phyloP scores from a whole-genome alignment of 305 asterid species.

The Fraxinus greggii region DNA sequence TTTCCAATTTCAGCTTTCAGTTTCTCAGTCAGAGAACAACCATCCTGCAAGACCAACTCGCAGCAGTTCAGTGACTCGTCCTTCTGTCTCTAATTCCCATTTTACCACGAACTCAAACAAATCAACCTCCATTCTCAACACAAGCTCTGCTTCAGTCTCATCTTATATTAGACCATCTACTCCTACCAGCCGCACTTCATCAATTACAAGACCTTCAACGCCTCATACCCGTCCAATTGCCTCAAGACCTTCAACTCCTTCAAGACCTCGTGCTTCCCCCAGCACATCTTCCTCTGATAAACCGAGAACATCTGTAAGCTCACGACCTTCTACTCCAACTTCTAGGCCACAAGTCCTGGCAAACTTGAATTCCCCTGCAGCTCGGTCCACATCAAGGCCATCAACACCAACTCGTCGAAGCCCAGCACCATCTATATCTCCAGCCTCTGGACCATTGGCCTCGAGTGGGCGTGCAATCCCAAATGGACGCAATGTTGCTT shows the following conservation, averaged over 20 bases:
- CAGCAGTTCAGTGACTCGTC: constrained; percentile 81
- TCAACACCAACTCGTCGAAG: constrained; percentile 91
- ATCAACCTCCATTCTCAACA: constrained; percentile 69
- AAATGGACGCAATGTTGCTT: constrained; percentile 50
- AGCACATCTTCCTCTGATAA: constrained; percentile 57
- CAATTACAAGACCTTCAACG: constrained; percentile 75
- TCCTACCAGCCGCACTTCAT: constrained; percentile 67
- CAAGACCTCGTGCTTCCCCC: constrained; percentile 58
- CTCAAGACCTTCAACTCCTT: constrained; percentile 86
- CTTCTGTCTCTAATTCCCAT: constrained; percentile 73
- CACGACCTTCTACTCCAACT: constrained; percentile 97
- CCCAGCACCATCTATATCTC: constrained; percentile 57
- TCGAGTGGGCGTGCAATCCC: constrained; percentile 59
- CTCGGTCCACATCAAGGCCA: constrained; percentile 75
- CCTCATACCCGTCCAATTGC: constrained; percentile 64
- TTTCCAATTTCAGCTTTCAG: constrained; percentile 67
- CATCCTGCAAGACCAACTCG: constrained; percentile 68
- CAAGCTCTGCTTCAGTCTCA: constrained; percentile 95
- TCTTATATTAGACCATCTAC: constrained; percentile 95
- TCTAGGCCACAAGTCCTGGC: constrained; percentile 74
- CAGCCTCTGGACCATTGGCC: constrained; percentile 53
- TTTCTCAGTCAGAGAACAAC: constrained; percentile 80
- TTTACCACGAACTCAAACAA: constrained; percentile 67
- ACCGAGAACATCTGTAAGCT: constrained; percentile 69
- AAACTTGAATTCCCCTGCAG: constrained; percentile 47